Base-by-base conservation (phyloP, 148 eudicot genomes). In the Pouteria glomerata region DNA sequence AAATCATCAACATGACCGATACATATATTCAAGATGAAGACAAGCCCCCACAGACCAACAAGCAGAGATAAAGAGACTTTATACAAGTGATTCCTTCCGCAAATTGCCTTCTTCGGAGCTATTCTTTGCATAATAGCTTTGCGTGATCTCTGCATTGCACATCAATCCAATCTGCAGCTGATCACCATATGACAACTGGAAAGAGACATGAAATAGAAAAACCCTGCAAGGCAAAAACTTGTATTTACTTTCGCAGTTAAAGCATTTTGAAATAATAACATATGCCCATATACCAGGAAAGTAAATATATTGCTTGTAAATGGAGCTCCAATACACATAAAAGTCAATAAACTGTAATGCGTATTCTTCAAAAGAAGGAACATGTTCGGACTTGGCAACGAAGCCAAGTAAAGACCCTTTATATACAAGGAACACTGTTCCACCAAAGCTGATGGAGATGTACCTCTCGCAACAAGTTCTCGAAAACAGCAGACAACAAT, bases 111-210 rank as follows among this genome's bases (percentile, higher is more conserved):
- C 66, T 83, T 79, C 74, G 85, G 81, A 79, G 86, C 92, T 84
- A 90, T 88, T 77, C 96, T 82, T 67, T 81, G 83, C 37, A 87
- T 90, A 88, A 91, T 91, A 95, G 97, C 96, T 87, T 80, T 92
- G 70, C 94, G 96, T 82, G 99, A 92, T 83, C 89, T 88, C 89
- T 92, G 98, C 97, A 89, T 89, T 80, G 87, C 77, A 80, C 93
- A 89, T 88, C 85, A 91, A 86, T 77, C 79, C 69, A 57, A 66
- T 66, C 70, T 37, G 63, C 68, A 41, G 33, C 29, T 34, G 52
- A 44, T 59, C 42, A 24, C 68, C 47, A 1, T 21, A 0, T 8
- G 30, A 42, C 42, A 50, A 59, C 39, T 23, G 6, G 33, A 44
- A 30, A 35, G 39, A 21, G 12, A 63, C 0, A 34, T 18, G 8